These are phyloP conservation scores for Solanum medicagineum DNA, from an alignment of 257 asterid species.

Conservation along the genomic window DNA sequence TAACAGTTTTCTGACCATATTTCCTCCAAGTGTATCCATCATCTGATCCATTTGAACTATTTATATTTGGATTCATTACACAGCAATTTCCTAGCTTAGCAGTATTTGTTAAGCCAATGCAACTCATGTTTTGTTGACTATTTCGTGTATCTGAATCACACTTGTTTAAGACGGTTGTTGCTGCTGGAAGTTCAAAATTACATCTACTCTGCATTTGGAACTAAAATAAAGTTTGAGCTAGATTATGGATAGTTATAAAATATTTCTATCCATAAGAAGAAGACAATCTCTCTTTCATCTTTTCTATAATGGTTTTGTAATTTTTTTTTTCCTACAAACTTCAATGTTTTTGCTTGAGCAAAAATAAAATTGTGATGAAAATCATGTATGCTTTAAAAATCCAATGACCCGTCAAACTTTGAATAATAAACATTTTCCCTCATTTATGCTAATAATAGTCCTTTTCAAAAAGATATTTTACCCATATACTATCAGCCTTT, in stretches of 20 bases:
- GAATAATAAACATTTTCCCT: not conserved
- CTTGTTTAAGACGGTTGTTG: slow-evolving; percentile 6
- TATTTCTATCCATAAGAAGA: not conserved
- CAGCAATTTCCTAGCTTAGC: not conserved
- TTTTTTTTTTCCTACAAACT: not conserved
- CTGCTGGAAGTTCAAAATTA: slow-evolving; percentile 4
- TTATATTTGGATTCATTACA: not conserved
- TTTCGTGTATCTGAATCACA: slow-evolving; percentile 4
- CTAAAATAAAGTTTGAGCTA: not conserved
- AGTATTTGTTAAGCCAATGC: not conserved
- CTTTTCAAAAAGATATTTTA: no score
- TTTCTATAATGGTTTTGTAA: not conserved
- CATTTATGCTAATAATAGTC: no score
- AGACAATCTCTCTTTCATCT: not conserved
- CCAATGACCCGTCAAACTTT: no score
- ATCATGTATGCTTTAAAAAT: no score
- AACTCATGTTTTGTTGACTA: not conserved
- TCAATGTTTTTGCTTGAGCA: not conserved
- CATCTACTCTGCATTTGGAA: slow-evolving; percentile 7
- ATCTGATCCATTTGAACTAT: slow-evolving; percentile 12
- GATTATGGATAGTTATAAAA: not conserved
- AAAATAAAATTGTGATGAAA: not conserved
- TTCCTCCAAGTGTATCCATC: slow-evolving; percentile 77
- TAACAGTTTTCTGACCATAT: slow-evolving; percentile 78
- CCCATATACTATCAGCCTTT: no score